Evolutionary conservation across 805 yeast species (phyloP).

Genomic region (Candida easanensis): DNA sequence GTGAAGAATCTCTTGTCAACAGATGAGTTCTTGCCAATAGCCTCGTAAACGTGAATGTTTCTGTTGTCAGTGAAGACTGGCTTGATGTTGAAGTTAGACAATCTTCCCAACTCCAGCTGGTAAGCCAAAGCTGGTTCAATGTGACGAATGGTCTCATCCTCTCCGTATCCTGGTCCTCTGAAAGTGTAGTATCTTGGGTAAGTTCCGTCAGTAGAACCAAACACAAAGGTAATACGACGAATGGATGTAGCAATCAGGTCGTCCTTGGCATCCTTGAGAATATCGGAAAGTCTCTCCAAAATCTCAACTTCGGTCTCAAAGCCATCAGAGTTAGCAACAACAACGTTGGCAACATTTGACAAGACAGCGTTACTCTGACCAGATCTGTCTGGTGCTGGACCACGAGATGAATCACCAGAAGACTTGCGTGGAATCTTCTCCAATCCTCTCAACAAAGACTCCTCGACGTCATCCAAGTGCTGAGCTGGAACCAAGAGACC

Average conservation of each 20-base stretch:
- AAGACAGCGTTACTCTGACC: slow-evolving; percentile 37
- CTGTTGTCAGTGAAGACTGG: slow-evolving; percentile 96
- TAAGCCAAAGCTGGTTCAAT: slow-evolving; percentile 97
- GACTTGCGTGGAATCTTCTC: slow-evolving; percentile 56
- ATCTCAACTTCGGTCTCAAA: slow-evolving; percentile 68
- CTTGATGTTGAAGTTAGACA: slow-evolving; percentile 91
- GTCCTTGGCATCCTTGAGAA: slow-evolving; percentile 64
- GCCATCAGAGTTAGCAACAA: slow-evolving; percentile 72
- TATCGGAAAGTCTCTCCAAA: slow-evolving; percentile 57
- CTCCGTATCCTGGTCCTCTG: slow-evolving; percentile 81
- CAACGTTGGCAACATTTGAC: slow-evolving; percentile 80
- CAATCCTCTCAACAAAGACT: slow-evolving; percentile 70
- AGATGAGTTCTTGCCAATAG: slow-evolving; percentile 88
- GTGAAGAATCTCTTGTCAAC: slow-evolving; percentile 95
- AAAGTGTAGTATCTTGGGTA: slow-evolving; percentile 96
- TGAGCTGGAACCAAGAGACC: slow-evolving; percentile 81
- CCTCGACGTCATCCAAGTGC: slow-evolving; percentile 89
- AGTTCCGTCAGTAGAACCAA: slow-evolving; percentile 78
- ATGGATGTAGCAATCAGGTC: slow-evolving; percentile 70
- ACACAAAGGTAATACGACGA: slow-evolving; percentile 90
- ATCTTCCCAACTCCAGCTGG: slow-evolving; percentile 92
- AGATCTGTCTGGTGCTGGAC: slow-evolving; percentile 50
- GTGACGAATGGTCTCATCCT: slow-evolving; percentile 93
- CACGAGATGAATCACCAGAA: slow-evolving; percentile 31
- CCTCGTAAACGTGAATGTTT: slow-evolving; percentile 96